Evolutionary conservation across 192 early-diverging fungal genomes (phyloP).

Genomic region (Backusella mclennaniae): DNA sequence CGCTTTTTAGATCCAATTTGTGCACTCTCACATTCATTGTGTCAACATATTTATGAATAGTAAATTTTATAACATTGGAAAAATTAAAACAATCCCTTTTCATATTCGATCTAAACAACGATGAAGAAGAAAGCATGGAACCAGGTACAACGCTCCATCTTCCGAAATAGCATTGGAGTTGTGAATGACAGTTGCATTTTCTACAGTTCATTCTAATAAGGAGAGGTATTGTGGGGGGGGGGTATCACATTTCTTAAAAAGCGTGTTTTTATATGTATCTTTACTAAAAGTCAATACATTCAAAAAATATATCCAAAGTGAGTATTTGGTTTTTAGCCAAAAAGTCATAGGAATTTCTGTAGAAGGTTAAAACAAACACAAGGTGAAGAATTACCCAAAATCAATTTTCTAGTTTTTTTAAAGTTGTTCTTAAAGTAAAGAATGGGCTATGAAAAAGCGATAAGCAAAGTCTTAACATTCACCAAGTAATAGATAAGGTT

Average conservation of each 20-base stretch:
- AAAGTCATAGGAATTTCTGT: neutral
- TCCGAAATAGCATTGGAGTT: neutral
- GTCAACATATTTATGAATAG: too few species aligned
- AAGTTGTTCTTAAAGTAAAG: too few species aligned
- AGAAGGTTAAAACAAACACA: neutral
- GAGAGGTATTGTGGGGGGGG: neutral
- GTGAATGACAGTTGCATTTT: neutral
- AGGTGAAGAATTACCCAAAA: too few species aligned
- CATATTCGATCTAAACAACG: too few species aligned
- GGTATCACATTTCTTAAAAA: neutral
- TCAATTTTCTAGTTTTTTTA: too few species aligned
- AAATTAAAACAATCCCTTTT: neutral
- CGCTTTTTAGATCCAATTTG: neutral
- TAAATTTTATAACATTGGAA: neutral
- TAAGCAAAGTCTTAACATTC: too few species aligned
- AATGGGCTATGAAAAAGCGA: too few species aligned
- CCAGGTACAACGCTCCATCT: neutral
- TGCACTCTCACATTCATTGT: neutral
- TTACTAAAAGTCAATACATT: neutral
- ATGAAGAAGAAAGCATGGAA: neutral
- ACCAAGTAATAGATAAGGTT: too few species aligned
- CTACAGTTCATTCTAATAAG: neutral
- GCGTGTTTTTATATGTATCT: neutral
- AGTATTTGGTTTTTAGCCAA: neutral
- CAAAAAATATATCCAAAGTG: neutral